A percentile compares a stretch with the other conserved stretches of the same genome.
Conservation (phyloP, 768 basidiomycete species). For the Lyophyllum atratum region DNA sequence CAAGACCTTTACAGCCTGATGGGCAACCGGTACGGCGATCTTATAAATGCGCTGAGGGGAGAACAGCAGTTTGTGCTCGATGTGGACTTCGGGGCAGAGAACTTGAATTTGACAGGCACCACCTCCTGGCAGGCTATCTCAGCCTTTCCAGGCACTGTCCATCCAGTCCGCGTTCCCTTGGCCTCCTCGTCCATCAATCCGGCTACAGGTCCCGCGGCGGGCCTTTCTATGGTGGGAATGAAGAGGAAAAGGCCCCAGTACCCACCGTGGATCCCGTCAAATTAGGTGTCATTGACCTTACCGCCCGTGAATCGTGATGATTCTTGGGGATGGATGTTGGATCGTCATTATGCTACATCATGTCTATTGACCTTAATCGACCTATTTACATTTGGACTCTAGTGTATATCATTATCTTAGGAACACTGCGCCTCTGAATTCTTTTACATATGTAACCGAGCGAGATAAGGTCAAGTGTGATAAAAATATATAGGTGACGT, state of each 20-base stretch:
- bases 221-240: conserved; percentile 8
- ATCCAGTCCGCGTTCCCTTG: neutral
- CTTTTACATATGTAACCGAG: too few relatives aligned
- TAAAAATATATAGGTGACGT: too few relatives aligned
- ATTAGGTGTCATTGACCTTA: conserved; percentile 25
- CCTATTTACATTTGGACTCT: too few relatives aligned
- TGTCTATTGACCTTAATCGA: too few relatives aligned
- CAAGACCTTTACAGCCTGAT: conserved; percentile 28
- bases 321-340: too few relatives aligned
- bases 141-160: neutral
- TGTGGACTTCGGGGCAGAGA: neutral
- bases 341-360: too few relatives aligned
- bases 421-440: too few relatives aligned
- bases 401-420: too few relatives aligned
- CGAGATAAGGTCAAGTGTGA: too few relatives aligned
- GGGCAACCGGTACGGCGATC: conserved; percentile 31
- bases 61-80: neutral
- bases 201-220: neutral
- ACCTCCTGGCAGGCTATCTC: neutral
- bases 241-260: conserved; percentile 22
- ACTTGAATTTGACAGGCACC: neutral
- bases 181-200: neutral
- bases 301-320: conserved; percentile 22
- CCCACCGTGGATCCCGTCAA: conserved; percentile 7
- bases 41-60: conserved; percentile 24